Percentiles rank a stretch among this genome's conserved stretches.
These are phyloP conservation scores for Alternaria burnsii DNA, from an alignment of 2,329 filamentous ascomycete genomes.

Conservation along the genomic window DNA sequence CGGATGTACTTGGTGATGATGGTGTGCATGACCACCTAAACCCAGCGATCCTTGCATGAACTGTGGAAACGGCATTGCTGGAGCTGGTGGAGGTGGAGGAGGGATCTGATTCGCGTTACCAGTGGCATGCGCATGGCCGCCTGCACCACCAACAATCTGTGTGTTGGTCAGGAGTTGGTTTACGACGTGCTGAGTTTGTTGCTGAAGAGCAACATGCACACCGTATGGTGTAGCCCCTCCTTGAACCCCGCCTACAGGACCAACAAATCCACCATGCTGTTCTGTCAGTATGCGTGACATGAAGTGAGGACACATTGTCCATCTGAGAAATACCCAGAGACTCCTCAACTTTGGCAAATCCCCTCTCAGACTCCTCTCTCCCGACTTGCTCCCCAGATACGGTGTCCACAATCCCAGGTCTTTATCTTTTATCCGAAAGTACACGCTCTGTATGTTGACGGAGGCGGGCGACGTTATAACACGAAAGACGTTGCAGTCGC, in stretches of 20 bases:
- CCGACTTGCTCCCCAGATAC: constrained; percentile 45
- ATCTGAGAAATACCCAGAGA: constrained; percentile 48
- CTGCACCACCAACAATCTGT: constrained; percentile 5
- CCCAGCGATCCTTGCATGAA: constrained; percentile 27
- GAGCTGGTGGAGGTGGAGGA: constrained; percentile 29
- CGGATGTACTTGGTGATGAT: constrained; percentile 3
- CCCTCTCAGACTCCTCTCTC: constrained; percentile 39
- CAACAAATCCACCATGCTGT: not conserved
- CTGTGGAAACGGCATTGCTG: constrained; percentile 32
- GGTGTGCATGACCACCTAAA: constrained; percentile 6
- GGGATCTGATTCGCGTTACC: constrained; percentile 14
- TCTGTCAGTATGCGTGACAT: constrained; percentile 21
- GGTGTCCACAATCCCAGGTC: constrained; percentile 49
- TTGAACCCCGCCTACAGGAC: constrained; percentile 1
- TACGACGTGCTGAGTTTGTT: constrained; percentile 35
- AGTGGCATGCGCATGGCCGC: constrained; percentile 8
- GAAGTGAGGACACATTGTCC: constrained; percentile 24
- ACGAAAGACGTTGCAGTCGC: constrained; percentile 53
- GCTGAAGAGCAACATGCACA: constrained; percentile 22
- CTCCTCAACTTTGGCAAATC: constrained; percentile 49
- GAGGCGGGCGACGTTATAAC: constrained; percentile 43
- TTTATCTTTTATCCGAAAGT: constrained; percentile 48
- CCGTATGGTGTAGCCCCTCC: constrained; percentile 9
- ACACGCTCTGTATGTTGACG: constrained; percentile 39
- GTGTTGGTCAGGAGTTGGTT: constrained; percentile 25